A percentile compares a stretch with the other conserved stretches of the same genome.
phyloP scores from a whole-genome alignment of 768 basidiomycete species.

The Boletus reticuloceps region DNA sequence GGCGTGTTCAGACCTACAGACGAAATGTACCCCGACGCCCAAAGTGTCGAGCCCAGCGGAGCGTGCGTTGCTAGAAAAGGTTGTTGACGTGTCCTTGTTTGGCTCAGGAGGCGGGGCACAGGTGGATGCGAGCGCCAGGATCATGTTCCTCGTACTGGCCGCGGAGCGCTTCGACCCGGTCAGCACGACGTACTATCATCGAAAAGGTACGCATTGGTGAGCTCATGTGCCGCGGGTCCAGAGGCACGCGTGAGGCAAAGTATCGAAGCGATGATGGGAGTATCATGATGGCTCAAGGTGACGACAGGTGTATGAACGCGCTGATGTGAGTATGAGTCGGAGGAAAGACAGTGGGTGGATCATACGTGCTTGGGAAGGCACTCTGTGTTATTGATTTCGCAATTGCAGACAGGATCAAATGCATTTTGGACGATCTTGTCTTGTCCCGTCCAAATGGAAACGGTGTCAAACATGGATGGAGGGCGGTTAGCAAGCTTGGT shows the following conservation, averaged over 20 bases:
- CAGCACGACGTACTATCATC: constrained; percentile 40
- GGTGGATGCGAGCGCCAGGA: no score
- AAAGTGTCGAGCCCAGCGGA: no score
- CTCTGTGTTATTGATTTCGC: constrained; percentile 20
- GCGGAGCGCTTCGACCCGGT: constrained; percentile 25
- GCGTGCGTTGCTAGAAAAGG: no score
- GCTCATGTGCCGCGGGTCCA: constrained; percentile 15
- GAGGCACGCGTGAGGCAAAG: constrained; percentile 27
- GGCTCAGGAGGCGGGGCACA: no score
- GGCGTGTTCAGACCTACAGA: no score
- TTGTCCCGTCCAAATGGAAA: constrained; percentile 4
- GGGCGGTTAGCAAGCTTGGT: constrained; percentile 14
- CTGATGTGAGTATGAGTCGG: no score
- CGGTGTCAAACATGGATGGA: constrained; percentile 5
- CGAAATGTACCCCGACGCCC: no score
- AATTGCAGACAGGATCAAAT: constrained; percentile 19
- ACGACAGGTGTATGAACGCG: constrained; percentile 10
- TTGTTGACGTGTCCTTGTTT: no score
- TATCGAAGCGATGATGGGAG: constrained; percentile 20
- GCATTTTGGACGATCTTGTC: constrained; percentile 3
- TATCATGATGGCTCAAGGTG: neutral
- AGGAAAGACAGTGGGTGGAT: no score
- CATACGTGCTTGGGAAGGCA: neutral
- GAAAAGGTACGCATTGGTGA: constrained; percentile 31
- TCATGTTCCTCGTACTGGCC: constrained; percentile 15